A percentile compares a stretch with the other conserved stretches of the same genome.
phyloP scores from a whole-genome alignment of 2,329 filamentous ascomycete genomes.

The Hymenoscyphus albidus region DNA sequence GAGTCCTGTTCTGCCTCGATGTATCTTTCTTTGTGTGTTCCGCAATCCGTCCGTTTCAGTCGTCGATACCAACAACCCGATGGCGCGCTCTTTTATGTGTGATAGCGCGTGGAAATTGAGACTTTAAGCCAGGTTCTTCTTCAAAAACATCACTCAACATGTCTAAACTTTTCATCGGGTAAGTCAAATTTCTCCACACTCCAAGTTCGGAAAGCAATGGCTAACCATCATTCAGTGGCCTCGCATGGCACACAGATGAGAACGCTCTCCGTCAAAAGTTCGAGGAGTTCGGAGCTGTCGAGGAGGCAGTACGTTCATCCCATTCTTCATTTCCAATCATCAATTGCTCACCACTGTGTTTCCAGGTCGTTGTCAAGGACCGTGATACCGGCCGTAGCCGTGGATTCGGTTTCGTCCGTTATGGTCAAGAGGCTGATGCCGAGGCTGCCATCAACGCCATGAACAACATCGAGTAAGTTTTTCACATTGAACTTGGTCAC shows the following conservation, averaged over 20 bases:
- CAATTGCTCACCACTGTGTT: constrained; percentile 15
- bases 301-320: constrained; percentile 79
- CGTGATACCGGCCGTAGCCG: constrained; percentile 94
- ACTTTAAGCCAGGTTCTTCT: constrained; percentile 35
- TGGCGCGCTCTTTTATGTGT: constrained; percentile 34
- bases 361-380: constrained; percentile 93
- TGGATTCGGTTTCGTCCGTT: constrained; percentile 96
- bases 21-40: constrained; percentile 37
- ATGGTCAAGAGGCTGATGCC: constrained; percentile 70
- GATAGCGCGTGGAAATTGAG: constrained; percentile 38
- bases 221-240: constrained; percentile 61
- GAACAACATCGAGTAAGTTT: constrained; percentile 83
- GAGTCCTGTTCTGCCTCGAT: constrained; percentile 36
- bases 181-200: constrained; percentile 39
- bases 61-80: constrained; percentile 31
- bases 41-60: constrained; percentile 32
- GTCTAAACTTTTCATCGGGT: constrained; percentile 97
- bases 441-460: constrained; percentile 72
- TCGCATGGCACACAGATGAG: constrained; percentile 98
- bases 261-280: constrained; percentile 83
- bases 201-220: neutral
- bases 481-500: neutral
- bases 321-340: constrained; percentile 9
- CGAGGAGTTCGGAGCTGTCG: constrained; percentile 82
- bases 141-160: constrained; percentile 49